These are phyloP conservation scores for Sporothrix pseudoabietina DNA, from an alignment of 2,329 filamentous ascomycete genomes.

Conservation along the genomic window DNA sequence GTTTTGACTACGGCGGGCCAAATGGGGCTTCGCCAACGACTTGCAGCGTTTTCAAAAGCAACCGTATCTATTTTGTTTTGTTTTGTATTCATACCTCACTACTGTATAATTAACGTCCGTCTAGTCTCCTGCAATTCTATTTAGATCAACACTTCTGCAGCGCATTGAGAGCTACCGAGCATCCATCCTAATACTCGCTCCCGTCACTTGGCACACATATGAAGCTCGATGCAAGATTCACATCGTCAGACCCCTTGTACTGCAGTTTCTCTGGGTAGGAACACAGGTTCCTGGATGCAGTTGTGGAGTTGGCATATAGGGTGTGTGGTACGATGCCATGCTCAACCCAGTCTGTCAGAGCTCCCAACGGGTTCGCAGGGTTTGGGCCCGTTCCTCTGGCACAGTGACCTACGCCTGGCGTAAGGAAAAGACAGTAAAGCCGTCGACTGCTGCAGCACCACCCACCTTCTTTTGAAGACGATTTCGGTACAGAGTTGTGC, in stretches of 20 bases:
- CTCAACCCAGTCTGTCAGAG: background rate
- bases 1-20: no score
- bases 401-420: background rate
- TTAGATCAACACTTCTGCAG: no score
- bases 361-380: background rate
- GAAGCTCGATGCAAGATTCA: background rate
- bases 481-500: background rate
- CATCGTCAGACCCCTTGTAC: background rate
- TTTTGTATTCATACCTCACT: background rate
- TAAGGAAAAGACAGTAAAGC: background rate
- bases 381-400: background rate
- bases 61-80: background rate
- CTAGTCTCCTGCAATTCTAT: no score
- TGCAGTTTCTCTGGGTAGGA: background rate
- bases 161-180: no score
- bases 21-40: no score
- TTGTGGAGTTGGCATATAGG: background rate
- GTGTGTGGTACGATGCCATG: background rate
- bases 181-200: background rate
- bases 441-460: background rate
- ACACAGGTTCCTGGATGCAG: background rate
- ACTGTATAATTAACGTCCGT: no score
- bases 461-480: background rate
- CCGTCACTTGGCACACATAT: background rate
- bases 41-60: background rate